A percentile compares a stretch with the other conserved stretches of the same genome.
Evolutionary conservation across 768 basidiomycete genomes (phyloP).

Genomic region (Mycena vitilis): DNA sequence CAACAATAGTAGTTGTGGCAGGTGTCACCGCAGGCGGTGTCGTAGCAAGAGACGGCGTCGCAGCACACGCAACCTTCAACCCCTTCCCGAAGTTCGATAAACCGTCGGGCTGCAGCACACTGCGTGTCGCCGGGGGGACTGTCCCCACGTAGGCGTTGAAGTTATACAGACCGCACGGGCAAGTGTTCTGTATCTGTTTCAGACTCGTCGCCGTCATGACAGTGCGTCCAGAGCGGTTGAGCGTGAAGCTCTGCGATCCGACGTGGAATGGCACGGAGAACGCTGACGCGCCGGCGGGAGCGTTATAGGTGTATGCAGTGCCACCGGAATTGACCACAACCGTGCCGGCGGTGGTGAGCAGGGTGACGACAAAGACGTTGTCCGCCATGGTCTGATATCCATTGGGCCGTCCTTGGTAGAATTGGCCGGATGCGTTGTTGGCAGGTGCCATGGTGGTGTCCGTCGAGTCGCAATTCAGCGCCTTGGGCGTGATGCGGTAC

Average conservation of each 20-base stretch:
- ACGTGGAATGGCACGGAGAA: slow-evolving; percentile 35
- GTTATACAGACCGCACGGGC: slow-evolving; percentile 39
- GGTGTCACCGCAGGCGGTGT: slow-evolving; percentile 32
- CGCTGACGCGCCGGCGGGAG: slow-evolving; percentile 36
- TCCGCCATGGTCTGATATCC: slow-evolving; percentile 35
- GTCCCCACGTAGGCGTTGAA: slow-evolving; percentile 40
- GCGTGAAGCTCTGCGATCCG: slow-evolving; percentile 35
- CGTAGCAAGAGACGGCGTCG: slow-evolving; percentile 29
- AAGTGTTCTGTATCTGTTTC: slow-evolving; percentile 30
- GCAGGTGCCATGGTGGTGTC: slow-evolving; percentile 37
- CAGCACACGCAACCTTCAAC: slow-evolving; percentile 32
- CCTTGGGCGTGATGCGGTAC: slow-evolving; percentile 35
- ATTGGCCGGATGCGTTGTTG: slow-evolving; percentile 36
- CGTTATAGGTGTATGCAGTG: slow-evolving; percentile 35
- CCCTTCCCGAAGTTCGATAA: slow-evolving; percentile 28
- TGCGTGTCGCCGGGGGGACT: slow-evolving; percentile 31
- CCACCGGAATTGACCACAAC: slow-evolving; percentile 37
- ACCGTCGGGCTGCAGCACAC: slow-evolving; percentile 29
- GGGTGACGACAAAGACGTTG: slow-evolving; percentile 35
- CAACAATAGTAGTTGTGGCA: slow-evolving; percentile 31
- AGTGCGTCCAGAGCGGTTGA: slow-evolving; percentile 26
- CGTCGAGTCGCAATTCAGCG: slow-evolving; percentile 37
- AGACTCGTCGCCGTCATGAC: slow-evolving; percentile 36
- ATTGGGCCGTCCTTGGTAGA: slow-evolving; percentile 38
- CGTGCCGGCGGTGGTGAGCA: slow-evolving; percentile 34